A percentile compares a stretch with the other conserved stretches of the same genome.
phyloP scores from a whole-genome alignment of 2,329 filamentous ascomycete species.

The Fusarium tricinctum region DNA sequence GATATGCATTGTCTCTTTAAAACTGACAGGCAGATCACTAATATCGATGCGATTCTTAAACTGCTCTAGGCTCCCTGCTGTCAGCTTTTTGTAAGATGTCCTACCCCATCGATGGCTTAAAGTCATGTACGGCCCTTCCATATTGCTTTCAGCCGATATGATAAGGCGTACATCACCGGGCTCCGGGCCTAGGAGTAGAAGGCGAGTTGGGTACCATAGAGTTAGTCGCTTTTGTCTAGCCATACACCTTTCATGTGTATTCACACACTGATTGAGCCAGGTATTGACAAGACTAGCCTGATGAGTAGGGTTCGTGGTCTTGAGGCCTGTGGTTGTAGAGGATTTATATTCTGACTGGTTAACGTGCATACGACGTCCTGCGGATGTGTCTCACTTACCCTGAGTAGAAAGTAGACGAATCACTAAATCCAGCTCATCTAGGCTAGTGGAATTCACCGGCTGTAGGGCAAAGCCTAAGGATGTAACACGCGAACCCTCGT shows the following conservation, averaged over 20 bases:
- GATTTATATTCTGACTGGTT: not conserved
- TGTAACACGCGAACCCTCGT: not conserved
- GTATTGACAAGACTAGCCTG: not conserved
- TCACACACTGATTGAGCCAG: not conserved
- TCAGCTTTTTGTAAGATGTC: not conserved
- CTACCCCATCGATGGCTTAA: conserved; percentile 19
- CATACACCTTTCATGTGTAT: not conserved
- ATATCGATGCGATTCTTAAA: conserved; percentile 15
- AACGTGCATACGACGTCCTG: not conserved
- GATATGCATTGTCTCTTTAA: conserved; percentile 49
- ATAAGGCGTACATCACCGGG: not conserved
- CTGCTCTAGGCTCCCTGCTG: not conserved
- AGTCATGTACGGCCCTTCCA: conserved; percentile 26
- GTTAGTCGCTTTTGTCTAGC: not conserved
- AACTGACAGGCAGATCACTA: conserved; percentile 11
- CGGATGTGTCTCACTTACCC: not conserved
- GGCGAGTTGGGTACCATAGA: not conserved
- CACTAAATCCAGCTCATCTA: not conserved
- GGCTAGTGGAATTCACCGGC: not conserved
- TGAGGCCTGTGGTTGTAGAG: not conserved
- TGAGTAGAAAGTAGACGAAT: not conserved
- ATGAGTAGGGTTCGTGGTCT: not conserved
- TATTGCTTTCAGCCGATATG: not conserved
- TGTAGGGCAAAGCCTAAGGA: not conserved
- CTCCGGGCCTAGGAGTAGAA: not conserved